A percentile compares a stretch with the other conserved stretches of the same genome.
Evolutionary conservation across 192 early-diverging fungal genomes (phyloP).

Genomic region (Pilobolus umbonatus): DNA sequence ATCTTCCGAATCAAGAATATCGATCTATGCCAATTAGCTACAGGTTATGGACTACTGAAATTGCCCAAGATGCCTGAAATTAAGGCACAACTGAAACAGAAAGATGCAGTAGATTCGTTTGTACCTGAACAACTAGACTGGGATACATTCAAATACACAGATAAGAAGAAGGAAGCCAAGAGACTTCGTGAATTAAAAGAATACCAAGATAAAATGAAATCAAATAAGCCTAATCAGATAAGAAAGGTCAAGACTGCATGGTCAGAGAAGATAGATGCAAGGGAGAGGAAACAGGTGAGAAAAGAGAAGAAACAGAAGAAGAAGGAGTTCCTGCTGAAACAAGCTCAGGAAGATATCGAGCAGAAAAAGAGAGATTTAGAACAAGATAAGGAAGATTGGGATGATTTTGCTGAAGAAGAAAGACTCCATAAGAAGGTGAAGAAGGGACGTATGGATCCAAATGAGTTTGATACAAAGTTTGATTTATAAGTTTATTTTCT

Average conservation of each 20-base stretch:
- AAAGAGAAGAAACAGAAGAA: constrained; percentile 64
- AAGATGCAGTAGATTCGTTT: neutral
- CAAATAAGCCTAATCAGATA: constrained; percentile 9
- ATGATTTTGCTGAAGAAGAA: constrained; percentile 55
- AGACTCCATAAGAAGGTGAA: constrained; percentile 56
- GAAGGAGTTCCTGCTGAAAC: constrained; percentile 39
- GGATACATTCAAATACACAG: constrained; percentile 61
- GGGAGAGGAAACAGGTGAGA: constrained; percentile 59
- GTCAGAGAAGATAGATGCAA: constrained; percentile 68
- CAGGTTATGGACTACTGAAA: constrained; percentile 73
- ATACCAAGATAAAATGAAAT: constrained; percentile 7
- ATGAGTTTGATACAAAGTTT: constrained; percentile 43
- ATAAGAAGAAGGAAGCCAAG: constrained; percentile 67
- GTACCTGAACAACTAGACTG: constrained; percentile 31
- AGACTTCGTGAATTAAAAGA: constrained; percentile 49
- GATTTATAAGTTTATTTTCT: constrained; percentile 17
- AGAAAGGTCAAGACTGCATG: constrained; percentile 39
- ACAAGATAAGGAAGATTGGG: constrained; percentile 45
- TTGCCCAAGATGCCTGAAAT: constrained; percentile 96
- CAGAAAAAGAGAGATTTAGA: constrained; percentile 19
- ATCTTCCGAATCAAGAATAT: constrained; percentile 88
- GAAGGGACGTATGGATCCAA: constrained; percentile 42
- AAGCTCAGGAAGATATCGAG: constrained; percentile 20
- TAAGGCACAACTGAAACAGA: constrained; percentile 25
- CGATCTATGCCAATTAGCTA: constrained; percentile 72